phyloP scores from a whole-genome alignment of 225 moss, liverwort and hornwort genomes.

The Lunularia cruciata region DNA sequence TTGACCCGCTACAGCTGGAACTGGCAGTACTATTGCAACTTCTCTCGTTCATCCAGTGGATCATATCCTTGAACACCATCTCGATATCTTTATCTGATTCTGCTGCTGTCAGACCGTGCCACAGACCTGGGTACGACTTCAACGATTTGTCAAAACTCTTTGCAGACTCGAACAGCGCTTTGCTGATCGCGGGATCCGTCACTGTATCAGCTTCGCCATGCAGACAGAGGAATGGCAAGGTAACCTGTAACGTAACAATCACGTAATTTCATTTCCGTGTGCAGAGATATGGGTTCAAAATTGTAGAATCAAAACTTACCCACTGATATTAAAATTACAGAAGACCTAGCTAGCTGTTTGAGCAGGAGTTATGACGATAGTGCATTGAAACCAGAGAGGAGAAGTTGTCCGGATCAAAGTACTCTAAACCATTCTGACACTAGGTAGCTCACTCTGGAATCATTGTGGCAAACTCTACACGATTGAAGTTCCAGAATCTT shows the following conservation, averaged over 20 bases:
- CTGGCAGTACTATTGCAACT: not conserved
- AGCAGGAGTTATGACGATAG: no score
- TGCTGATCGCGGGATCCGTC: constrained; percentile 47
- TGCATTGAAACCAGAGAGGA: no score
- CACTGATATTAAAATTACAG: no score
- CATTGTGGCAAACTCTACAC: no score
- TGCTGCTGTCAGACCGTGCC: constrained; percentile 48
- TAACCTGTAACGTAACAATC: no score
- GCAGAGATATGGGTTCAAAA: no score
- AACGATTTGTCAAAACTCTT: constrained; percentile 42
- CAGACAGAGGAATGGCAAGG: constrained; percentile 38
- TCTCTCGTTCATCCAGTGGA: constrained; percentile 42
- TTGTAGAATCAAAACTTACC: no score
- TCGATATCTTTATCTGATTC: constrained; percentile 45
- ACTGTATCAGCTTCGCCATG: constrained; percentile 47
- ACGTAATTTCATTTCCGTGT: no score
- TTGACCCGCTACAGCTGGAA: constrained; percentile 11
- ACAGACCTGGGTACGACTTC: constrained; percentile 41
- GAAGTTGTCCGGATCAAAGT: no score
- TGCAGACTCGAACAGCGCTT: constrained; percentile 34
- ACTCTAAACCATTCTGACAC: no score
- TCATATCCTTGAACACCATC: constrained; percentile 45
- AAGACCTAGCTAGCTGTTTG: not conserved
- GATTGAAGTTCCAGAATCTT: no score
- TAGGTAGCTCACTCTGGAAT: no score